Evolutionary conservation across 495 filamentous ascomycete species (phyloP), one percentile per base, ranked within the genome.

Genomic region (Letharia lupina): DNA sequence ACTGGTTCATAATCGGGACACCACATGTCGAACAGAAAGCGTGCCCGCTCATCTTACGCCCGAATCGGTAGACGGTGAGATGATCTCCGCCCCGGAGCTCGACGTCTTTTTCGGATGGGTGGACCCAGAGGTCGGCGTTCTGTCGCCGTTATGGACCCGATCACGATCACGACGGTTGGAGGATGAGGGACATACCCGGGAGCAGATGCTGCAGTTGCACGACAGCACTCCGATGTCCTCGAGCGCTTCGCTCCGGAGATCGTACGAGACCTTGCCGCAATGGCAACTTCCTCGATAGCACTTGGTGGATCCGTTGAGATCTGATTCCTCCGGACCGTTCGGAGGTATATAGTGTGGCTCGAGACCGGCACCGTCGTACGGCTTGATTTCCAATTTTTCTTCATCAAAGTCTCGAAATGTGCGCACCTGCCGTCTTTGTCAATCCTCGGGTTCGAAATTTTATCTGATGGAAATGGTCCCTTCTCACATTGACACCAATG

Each of bases 141-240:
- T 65, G 35, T 7, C 12, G 9, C 16, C 31, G 16, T 58, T 20
- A 33, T 33, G 12, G n/a, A 59, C 20, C 28, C 3, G 12, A 2
- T 42, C 48, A n/a, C 13, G 2, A 4, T 47, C 4, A 11, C 16
- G 47, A 50, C 4, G 20, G n/a, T 59, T 4, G 11, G 39, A 12
- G 7, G 44, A 31, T 12, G 44, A 20, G 9, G 35, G 20, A 28
- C 56, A 10, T 65, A 65, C 63, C 52, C 42, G n/a, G 15, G 28
- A 37, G 41, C 63, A 65, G 15, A 65, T 65, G 54, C 20, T 60
- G 42, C 63, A 65, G 31, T 65, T 65, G 47, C 63, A 65, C 10
- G 44, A 35, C 10, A 48, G 10, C 2, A 65, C 5, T 16, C 37
- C 31, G 4, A 48, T 1, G 7, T 65, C 42, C 3, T 65, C 44